Base-by-base conservation (phyloP, 192 early-diverging fungal species). In the Chytriomyces confervae region DNA sequence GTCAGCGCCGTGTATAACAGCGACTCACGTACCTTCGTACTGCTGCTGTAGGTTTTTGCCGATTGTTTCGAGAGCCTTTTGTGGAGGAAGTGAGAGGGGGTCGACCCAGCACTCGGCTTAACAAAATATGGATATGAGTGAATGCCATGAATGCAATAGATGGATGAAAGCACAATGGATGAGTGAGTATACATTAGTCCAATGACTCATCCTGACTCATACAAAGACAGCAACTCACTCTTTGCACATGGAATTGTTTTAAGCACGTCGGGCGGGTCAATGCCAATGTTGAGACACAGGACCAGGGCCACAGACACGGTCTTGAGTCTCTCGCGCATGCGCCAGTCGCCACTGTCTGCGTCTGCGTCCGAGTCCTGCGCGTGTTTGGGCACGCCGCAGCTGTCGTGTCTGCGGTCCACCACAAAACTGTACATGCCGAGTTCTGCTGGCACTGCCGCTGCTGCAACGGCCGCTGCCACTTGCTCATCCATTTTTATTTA, bases 251-350 rank as follows among this genome's bases (percentile, higher is more conserved):
- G 92, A n/a, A 86, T 88, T 8, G 97, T 94, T 66, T 93, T 94
- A 64, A 94, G 91, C 36, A 95, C 77, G 82, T 97, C 97, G 27
- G 97, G 97, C 45, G 97, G 97, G 64, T 95, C 92, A 10, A 93
- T 92, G n/a, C 96, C 96, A 71, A 99, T 93, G 81, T 97, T 97
- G 57, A 99, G 85, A 79, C 97, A 99, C 66, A 97, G 86, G 1
- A 94, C 93, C 10, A 99, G 84, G 6, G 94, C 86, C 2, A 94
- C 95, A 6, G 91, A 93, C 13, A 94, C 90, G 43, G 96, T 98
- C 77, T 96, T 96, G 65, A 91, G 76, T 66, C 89, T 86, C 63
- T 92, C 91, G 43, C 83, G 81, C 72, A 89, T 87, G 24, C 90
- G 87, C 93, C 92, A 93, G 74, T 92, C 91, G n/a, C 60, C 46